A percentile compares a stretch with the other conserved stretches of the same genome.
phyloP scores from a whole-genome alignment of 441 rosid species.

The Monsonia emarginata region DNA sequence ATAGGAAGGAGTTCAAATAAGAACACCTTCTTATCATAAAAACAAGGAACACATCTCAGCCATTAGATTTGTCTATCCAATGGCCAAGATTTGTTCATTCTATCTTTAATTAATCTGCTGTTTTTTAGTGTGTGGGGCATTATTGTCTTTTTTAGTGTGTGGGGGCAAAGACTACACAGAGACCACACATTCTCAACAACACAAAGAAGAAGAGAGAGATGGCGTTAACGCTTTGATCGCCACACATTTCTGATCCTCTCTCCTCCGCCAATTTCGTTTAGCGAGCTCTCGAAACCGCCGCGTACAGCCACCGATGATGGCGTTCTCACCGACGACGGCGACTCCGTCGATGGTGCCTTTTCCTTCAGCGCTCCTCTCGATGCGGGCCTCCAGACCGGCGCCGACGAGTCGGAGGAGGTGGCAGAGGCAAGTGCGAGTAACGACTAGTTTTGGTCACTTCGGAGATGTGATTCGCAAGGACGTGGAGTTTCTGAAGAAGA shows the following conservation, averaged over 20 bases:
- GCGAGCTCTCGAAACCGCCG: not conserved
- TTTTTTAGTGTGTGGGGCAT: too few species aligned
- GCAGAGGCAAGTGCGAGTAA: conserved; percentile 19
- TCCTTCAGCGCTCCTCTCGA: conserved; percentile 18
- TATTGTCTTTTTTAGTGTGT: too few species aligned
- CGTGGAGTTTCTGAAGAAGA: conserved; percentile 45
- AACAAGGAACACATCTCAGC: too few species aligned
- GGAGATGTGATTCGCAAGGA: conserved; percentile 55
- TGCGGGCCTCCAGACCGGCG: conserved; percentile 22
- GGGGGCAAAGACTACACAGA: not conserved
- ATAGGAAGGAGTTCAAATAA: too few species aligned
- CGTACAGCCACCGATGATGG: conserved; percentile 19
- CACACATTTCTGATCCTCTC: not conserved
- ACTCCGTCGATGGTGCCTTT: conserved; percentile 5
- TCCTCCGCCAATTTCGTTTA: not conserved
- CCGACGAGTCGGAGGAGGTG: conserved; percentile 27
- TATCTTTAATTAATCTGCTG: too few species aligned
- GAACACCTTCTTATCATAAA: too few species aligned
- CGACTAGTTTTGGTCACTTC: conserved; percentile 54
- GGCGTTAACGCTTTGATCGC: not conserved
- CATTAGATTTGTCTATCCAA: too few species aligned
- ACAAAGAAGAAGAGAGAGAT: not conserved
- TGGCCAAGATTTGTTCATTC: too few species aligned
- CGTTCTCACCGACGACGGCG: conserved; percentile 24
- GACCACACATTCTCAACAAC: not conserved